Evolutionary conservation across 1,284 basidiomycete genomes (phyloP).

Genomic region (Trichosporon sp.): DNA sequence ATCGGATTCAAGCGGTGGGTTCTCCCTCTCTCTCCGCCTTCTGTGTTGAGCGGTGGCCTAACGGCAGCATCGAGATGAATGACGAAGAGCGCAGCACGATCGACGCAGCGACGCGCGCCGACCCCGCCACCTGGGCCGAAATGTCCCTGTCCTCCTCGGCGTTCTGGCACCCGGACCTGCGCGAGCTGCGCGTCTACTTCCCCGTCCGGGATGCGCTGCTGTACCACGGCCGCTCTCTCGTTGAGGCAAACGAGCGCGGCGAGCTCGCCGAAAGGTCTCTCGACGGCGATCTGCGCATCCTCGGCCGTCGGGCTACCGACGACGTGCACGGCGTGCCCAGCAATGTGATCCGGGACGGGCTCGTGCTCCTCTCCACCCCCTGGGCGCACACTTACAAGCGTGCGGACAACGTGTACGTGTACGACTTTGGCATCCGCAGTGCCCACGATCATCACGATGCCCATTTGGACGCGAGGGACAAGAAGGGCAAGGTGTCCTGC

Average conservation of each 20-base stretch:
- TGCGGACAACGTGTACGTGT: constrained; percentile 5
- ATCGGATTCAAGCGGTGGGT: constrained; percentile 10
- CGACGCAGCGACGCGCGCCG: neutral
- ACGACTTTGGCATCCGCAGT: constrained; percentile 12
- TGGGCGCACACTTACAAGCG: neutral
- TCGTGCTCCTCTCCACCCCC: neutral
- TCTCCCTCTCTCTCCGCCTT: neutral
- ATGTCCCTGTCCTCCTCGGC: neutral
- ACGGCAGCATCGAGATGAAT: constrained; percentile 3
- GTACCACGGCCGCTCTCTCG: neutral
- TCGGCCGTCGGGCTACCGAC: neutral
- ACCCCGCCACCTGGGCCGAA: neutral
- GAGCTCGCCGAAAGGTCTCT: neutral
- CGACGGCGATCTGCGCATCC: neutral
- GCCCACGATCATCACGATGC: constrained; percentile 2
- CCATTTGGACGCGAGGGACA: neutral
- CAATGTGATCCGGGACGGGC: constrained; percentile 19
- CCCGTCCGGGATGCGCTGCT: constrained; percentile 20
- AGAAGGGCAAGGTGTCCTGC: constrained; percentile 15
- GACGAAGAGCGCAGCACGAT: neutral
- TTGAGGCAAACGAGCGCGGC: constrained; percentile 17
- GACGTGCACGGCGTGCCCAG: constrained; percentile 12
- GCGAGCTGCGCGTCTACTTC: constrained; percentile 22
- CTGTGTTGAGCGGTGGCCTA: neutral
- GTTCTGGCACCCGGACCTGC: neutral